Evolutionary conservation across 352 stramenopile genomes (phyloP).

Genomic region (Vaucheria bursata): DNA sequence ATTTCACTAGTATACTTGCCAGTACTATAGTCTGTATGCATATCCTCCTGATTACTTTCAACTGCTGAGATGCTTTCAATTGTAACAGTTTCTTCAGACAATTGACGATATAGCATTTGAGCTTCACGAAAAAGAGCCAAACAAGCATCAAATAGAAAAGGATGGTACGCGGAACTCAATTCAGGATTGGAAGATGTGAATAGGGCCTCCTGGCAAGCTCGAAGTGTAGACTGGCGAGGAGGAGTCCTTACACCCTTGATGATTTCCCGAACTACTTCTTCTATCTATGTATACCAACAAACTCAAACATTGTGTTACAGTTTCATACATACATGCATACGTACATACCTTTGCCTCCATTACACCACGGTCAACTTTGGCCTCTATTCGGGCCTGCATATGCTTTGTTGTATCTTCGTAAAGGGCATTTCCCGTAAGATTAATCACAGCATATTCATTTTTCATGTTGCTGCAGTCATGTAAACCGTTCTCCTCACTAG

Average conservation of each 20-base stretch:
- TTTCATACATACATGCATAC: too few relatives aligned
- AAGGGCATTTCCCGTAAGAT: constrained; percentile 22
- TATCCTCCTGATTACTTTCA: too few relatives aligned
- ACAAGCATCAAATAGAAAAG: constrained; percentile 25
- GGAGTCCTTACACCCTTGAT: constrained; percentile 23
- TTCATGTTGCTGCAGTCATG: too few relatives aligned
- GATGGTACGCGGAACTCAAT: constrained; percentile 18
- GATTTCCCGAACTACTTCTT: constrained; percentile 35
- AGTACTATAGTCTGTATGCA: too few relatives aligned
- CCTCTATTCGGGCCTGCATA: constrained; percentile 12
- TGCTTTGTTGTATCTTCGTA: constrained; percentile 10
- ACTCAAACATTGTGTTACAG: too few relatives aligned
- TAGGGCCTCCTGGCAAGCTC: constrained; percentile 9
- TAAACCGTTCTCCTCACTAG: too few relatives aligned
- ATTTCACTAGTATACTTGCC: too few relatives aligned
- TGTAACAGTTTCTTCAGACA: too few relatives aligned
- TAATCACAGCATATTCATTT: constrained; percentile 17
- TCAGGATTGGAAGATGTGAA: constrained; percentile 19
- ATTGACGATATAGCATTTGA: too few relatives aligned
- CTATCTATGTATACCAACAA: too few relatives aligned
- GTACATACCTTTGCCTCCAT: constrained; percentile 14
- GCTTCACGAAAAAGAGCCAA: constrained; percentile 15
- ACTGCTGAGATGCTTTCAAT: too few relatives aligned
- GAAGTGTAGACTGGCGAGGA: constrained; percentile 21
- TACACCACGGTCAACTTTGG: constrained; percentile 12